Percentiles rank a stretch among this genome's conserved stretches.
phyloP scores from a whole-genome alignment of 2,329 filamentous ascomycete species.

The Botrytis medusae region DNA sequence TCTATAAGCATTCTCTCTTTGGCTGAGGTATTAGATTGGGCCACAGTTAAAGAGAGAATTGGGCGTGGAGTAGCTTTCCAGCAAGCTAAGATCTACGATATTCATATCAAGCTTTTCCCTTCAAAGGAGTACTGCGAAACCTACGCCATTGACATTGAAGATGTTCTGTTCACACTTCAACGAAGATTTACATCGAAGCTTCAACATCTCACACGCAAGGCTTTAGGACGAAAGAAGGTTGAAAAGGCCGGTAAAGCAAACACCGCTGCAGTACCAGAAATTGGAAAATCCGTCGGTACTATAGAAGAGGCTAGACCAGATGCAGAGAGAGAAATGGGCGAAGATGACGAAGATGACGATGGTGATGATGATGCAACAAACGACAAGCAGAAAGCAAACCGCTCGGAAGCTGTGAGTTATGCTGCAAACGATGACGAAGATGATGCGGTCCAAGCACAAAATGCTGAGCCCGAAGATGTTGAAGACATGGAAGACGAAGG shows the following conservation, averaged over 20 bases:
- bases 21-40: conserved; percentile 78
- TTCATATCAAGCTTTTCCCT: conserved; percentile 82
- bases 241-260: conserved; percentile 55
- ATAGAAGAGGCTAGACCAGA: conserved; percentile 51
- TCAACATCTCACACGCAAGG: conserved; percentile 67
- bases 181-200: conserved; percentile 73
- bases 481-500: conserved; percentile 52
- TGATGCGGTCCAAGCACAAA: conserved; percentile 65
- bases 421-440: conserved; percentile 93
- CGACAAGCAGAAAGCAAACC: conserved; percentile 73
- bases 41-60: conserved; percentile 76
- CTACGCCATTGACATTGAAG: conserved; percentile 76
- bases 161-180: conserved; percentile 80
- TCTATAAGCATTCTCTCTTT: conserved; percentile 84
- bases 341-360: conserved; percentile 52
- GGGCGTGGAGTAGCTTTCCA: conserved; percentile 67
- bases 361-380: conserved; percentile 77
- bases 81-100: conserved; percentile 80
- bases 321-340: conserved; percentile 43
- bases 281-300: conserved; percentile 62
- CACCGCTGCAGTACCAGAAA: conserved; percentile 72
- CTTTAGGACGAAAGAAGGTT: conserved; percentile 79
- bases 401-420: conserved; percentile 80
- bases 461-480: conserved; percentile 56
- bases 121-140: conserved; percentile 78